Conservation (phyloP, 805 yeast genomes). For the Zygosaccharomyces siamensis region DNA sequence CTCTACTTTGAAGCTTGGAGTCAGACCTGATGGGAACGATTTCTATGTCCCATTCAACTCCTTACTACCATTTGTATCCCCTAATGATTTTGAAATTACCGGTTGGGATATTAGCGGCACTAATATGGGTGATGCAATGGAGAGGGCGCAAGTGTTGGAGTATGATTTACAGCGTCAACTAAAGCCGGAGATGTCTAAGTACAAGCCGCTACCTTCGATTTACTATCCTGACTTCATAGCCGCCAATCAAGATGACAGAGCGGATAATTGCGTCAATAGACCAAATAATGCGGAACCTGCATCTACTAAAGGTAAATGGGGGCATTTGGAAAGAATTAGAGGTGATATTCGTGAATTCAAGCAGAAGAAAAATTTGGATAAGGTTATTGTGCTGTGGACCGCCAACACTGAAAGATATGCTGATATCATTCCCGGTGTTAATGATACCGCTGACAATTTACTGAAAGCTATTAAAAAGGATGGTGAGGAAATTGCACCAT, state of each 20-base stretch:
- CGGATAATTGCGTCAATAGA: conserved; percentile 70
- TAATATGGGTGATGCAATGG: conserved; percentile 71
- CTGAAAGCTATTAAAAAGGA: conserved; percentile 66
- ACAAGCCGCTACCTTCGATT: conserved; percentile 73
- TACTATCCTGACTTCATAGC: conserved; percentile 97
- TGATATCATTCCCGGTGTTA: conserved; percentile 69
- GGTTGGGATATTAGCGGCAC: conserved; percentile 91
- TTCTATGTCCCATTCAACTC: conserved; percentile 90
- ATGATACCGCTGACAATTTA: conserved; percentile 82
- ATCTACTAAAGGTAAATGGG: conserved; percentile 68
- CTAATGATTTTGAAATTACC: conserved; percentile 82
- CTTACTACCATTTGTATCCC: conserved; percentile 80
- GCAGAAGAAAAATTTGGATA: conserved; percentile 64
- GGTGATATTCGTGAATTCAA: conserved; percentile 78
- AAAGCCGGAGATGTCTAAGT: conserved; percentile 53
- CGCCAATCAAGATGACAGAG: conserved; percentile 87
- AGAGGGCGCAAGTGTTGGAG: conserved; percentile 82
- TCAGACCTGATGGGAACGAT: conserved; percentile 76
- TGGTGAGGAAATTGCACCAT: conserved; percentile 83
- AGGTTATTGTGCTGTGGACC: conserved; percentile 90
- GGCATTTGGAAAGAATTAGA: conserved; percentile 81
- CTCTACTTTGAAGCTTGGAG: conserved; percentile 83
- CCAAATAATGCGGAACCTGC: conserved; percentile 41
- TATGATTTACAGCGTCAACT: conserved; percentile 76
- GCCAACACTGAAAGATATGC: conserved; percentile 95